phyloP scores from a whole-genome alignment of 495 filamentous ascomycete species.

The Choiromyces venosus region DNA sequence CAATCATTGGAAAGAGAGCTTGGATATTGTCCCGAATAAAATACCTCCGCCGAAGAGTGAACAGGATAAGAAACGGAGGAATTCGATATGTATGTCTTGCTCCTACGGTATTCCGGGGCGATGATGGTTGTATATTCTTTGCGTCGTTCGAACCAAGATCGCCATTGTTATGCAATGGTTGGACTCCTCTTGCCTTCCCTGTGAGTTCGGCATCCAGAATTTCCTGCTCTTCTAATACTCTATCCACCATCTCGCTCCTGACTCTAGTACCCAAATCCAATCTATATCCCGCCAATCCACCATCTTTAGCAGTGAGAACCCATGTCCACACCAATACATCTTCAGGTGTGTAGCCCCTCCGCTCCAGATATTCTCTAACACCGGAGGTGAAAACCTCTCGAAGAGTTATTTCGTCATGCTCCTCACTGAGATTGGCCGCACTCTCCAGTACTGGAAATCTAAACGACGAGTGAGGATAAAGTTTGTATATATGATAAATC shows the following conservation, averaged over 20 bases:
- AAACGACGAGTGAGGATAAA: slow-evolving; percentile 5
- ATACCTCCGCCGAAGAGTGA: slow-evolving; percentile 48
- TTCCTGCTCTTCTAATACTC: background rate
- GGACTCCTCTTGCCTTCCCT: background rate
- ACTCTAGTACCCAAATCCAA: slow-evolving; percentile 41
- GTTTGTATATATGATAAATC: slow-evolving; percentile 13
- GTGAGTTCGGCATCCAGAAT: background rate
- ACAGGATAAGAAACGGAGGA: slow-evolving; percentile 51
- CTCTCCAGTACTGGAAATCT: background rate
- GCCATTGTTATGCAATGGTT: background rate
- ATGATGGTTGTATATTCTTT: background rate
- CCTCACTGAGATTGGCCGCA: background rate
- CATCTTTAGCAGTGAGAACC: slow-evolving; percentile 50
- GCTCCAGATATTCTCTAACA: slow-evolving; percentile 42
- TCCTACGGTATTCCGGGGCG: background rate
- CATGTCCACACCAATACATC: slow-evolving; percentile 58
- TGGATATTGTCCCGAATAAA: slow-evolving; percentile 47
- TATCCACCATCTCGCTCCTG: background rate
- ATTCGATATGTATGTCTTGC: slow-evolving; percentile 23
- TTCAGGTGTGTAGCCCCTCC: slow-evolving; percentile 45
- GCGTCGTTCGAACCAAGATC: background rate
- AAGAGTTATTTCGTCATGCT: slow-evolving; percentile 39
- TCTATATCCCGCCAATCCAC: slow-evolving; percentile 46
- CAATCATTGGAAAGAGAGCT: slow-evolving; percentile 43
- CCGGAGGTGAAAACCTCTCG: slow-evolving; percentile 44